Evolutionary conservation across 2,329 filamentous ascomycete species (phyloP).

Genomic region (Monilinia aucupariae): DNA sequence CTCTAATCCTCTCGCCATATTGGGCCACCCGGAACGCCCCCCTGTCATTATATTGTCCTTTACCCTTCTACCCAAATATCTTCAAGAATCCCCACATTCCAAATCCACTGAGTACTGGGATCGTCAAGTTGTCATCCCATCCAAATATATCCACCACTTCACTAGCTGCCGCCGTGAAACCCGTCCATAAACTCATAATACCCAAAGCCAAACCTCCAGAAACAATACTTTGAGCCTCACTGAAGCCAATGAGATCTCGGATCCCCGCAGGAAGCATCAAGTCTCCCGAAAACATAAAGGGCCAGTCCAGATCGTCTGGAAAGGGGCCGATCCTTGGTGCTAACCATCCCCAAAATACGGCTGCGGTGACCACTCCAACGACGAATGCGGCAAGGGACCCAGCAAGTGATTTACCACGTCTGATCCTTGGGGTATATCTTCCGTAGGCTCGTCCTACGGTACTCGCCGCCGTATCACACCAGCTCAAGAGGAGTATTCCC

Average conservation of each 20-base stretch:
- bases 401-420: conserved; percentile 84
- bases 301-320: conserved; percentile 60
- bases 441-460: conserved; percentile 91
- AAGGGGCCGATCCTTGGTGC: conserved; percentile 63
- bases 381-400: conserved; percentile 79
- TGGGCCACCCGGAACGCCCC: conserved; percentile 14
- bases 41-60: conserved; percentile 4
- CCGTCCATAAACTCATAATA: conserved; percentile 78
- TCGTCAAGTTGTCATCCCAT: conserved; percentile 96
- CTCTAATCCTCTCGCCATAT: conserved; percentile 11
- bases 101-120: conserved; percentile 82
- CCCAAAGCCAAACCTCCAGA: conserved; percentile 68
- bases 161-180: conserved; percentile 80
- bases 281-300: conserved; percentile 75
- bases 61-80: conserved; percentile 56
- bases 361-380: conserved; percentile 76
- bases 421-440: conserved; percentile 77
- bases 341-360: conserved; percentile 82
- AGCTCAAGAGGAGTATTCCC: conserved; percentile 83
- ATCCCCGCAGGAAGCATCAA: conserved; percentile 62
- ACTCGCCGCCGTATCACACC: conserved; percentile 96
- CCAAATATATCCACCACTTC: conserved; percentile 89
- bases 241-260: conserved; percentile 56
- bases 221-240: conserved; percentile 54
- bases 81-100: conserved; percentile 91